Percentiles rank a stretch among this genome's conserved stretches.
These are phyloP conservation scores for Suhomyces terraborum DNA, from an alignment of 1,139 yeast species.

Conservation along the genomic window DNA sequence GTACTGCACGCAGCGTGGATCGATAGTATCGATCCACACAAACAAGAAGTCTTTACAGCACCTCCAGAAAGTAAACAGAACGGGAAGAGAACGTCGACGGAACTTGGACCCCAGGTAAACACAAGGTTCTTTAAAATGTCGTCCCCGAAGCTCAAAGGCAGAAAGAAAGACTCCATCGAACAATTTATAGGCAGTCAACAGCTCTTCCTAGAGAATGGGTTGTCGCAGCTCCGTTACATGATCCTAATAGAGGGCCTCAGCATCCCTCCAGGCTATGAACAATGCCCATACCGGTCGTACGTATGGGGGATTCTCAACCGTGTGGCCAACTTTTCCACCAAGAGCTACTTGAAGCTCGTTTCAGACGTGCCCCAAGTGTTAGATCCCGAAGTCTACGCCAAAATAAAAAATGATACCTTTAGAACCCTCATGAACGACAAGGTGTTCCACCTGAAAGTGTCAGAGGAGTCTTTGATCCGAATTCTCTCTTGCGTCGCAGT, in stretches of 20 bases:
- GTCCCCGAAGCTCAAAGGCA: slow-evolving; percentile 29
- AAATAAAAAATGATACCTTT: slow-evolving; percentile 85
- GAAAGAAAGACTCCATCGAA: slow-evolving; percentile 67
- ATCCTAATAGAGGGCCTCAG: slow-evolving; percentile 78
- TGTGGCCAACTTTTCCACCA: slow-evolving; percentile 58
- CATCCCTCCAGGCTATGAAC: slow-evolving; percentile 49
- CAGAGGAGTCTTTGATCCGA: slow-evolving; percentile 68
- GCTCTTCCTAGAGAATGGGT: slow-evolving; percentile 64
- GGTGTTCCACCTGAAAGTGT: slow-evolving; percentile 63
- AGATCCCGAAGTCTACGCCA: slow-evolving; percentile 51
- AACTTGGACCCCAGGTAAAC: too few species aligned
- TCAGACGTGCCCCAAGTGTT: slow-evolving; percentile 55
- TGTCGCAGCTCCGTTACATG: slow-evolving; percentile 77
- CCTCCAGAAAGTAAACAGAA: too few species aligned
- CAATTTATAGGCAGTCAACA: slow-evolving; percentile 64
- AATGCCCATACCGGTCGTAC: slow-evolving; percentile 68
- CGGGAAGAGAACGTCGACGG: too few species aligned
- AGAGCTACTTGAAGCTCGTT: slow-evolving; percentile 57
- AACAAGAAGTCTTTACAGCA: too few species aligned
- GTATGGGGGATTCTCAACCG: slow-evolving; percentile 82
- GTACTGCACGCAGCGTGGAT: slow-evolving; percentile 1
- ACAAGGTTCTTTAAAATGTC: too few species aligned
- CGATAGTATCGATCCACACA: too few species aligned
- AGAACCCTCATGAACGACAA: slow-evolving; percentile 80
- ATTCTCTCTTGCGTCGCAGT: slow-evolving; percentile 76